Base-by-base conservation (phyloP, 2,329 filamentous ascomycete genomes). In the Nemania sp. region DNA sequence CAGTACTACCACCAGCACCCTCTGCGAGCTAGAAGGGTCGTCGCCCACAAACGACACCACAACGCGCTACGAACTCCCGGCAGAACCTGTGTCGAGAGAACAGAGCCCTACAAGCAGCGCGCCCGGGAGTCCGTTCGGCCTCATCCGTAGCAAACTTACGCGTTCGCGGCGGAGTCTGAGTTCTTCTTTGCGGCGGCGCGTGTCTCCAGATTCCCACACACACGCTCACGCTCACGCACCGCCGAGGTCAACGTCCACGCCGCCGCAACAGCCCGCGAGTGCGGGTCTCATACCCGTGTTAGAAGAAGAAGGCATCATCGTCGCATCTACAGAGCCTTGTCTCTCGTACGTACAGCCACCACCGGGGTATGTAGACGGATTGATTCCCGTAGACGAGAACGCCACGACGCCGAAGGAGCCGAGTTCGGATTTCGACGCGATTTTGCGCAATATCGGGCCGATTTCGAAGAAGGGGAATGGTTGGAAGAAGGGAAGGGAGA, bases 381-480 rank as follows among this genome's bases (percentile, higher is more conserved):
- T 51, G 14, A 57, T 59, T 15, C 54, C 43, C 2, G 39, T 42
- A 1, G 49, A 56, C 9, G 49, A 52, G 14, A 49, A 46, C 11
- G 43, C 47, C 14, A 15, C 43, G 14, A 45, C 49, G 12, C 40
- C 46, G 1, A 51, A 50, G 19, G 47, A 41, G 30, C 44, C 52
- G 6, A 52, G 48, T 45, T 28, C 34, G 1, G 56, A 59, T 20
- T 59, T 59, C 6, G 56, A 59, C 20, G 34, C 53, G 0, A 59
- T 59, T 34, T 49, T 59, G 30, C 22, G 50, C 14, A 59, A 57
- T 8, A 59, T 59, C 9, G 50, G 43, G 6, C 46, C 49, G 2
- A 42, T 57, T 11, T 9, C 47, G 1, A 57, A 51, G 46, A 59
- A 54, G 50, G 48, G 48, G 6, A 31, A 23, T 0, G 50, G 44